phyloP scores from a whole-genome alignment of 2,329 filamentous ascomycete species.

The Zymoseptoria passerinii region DNA sequence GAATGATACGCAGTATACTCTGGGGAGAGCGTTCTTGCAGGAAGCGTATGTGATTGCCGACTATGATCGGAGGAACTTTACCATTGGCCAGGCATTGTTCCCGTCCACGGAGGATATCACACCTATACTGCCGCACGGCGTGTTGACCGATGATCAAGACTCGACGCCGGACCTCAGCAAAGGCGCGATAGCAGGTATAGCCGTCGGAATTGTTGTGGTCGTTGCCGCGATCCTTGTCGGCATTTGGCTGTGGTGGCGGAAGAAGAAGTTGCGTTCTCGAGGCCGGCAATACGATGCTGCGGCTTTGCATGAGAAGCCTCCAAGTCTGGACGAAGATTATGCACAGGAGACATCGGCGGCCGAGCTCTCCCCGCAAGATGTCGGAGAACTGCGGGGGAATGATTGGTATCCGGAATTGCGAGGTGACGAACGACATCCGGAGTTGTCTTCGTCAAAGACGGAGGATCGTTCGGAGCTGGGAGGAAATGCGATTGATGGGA shows the following conservation, averaged over 20 bases:
- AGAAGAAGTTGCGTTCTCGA: not conserved
- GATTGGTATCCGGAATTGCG: not conserved
- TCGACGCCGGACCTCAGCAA: not conserved
- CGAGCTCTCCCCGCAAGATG: not conserved
- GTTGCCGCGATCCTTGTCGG: not conserved
- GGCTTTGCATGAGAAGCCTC: not conserved
- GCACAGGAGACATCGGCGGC: not conserved
- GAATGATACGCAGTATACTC: conserved; percentile 20
- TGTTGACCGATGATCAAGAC: not conserved
- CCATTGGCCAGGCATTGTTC: conserved; percentile 7
- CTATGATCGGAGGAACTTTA: conserved; percentile 13
- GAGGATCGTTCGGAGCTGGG: not conserved
- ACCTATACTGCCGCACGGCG: conserved; percentile 1
- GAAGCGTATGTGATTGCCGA: conserved; percentile 22
- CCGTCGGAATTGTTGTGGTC: conserved; percentile 2
- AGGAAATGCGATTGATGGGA: not conserved
- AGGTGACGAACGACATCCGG: not conserved
- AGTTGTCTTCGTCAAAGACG: not conserved
- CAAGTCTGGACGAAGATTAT: not conserved
- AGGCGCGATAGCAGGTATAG: conserved; percentile 14
- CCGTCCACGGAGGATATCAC: conserved; percentile 2
- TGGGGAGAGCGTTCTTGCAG: conserved; percentile 26
- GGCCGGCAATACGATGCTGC: not conserved
- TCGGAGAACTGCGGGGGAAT: not conserved
- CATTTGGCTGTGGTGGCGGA: not conserved